These are phyloP conservation scores for Talaromyces verruculosus DNA, from an alignment of 2,329 filamentous ascomycete genomes.

Conservation along the genomic window DNA sequence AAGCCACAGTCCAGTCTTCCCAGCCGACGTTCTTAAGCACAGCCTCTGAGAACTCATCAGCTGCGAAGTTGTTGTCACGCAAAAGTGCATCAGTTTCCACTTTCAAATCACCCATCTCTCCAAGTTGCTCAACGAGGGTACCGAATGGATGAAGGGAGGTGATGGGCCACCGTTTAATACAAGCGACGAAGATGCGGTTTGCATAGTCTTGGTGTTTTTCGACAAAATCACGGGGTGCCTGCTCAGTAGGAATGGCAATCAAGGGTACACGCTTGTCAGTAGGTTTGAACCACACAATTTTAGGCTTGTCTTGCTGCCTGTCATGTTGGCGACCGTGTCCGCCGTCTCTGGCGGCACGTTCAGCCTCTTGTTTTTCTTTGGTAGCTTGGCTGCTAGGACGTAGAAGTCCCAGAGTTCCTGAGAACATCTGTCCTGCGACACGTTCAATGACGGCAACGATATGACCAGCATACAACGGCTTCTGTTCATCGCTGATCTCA, in stretches of 20 bases:
- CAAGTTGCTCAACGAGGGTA: constrained; percentile 93
- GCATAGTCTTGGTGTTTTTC: constrained; percentile 98
- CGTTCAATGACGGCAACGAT: constrained; percentile 97
- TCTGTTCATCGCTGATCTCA: constrained; percentile 97
- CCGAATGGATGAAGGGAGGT: constrained; percentile 99
- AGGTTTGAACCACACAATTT: constrained; percentile 99
- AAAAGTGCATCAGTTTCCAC: constrained; percentile 97
- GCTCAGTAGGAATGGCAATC: constrained; percentile 97
- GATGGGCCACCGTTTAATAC: constrained; percentile 99
- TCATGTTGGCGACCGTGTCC: constrained; percentile 70
- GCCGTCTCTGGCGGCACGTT: constrained; percentile 87
- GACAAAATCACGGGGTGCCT: constrained; percentile 95
- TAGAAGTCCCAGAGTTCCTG: constrained; percentile 87
- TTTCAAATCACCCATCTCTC: constrained; percentile 94
- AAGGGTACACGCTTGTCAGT: constrained; percentile 98
- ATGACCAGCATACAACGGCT: constrained; percentile 94
- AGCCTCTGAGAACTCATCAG: constrained; percentile 95
- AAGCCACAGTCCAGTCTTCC: constrained; percentile 84
- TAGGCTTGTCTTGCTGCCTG: constrained; percentile 91
- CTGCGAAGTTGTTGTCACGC: constrained; percentile 97
- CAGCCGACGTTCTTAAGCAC: constrained; percentile 89
- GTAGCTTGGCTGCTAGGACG: constrained; percentile 97
- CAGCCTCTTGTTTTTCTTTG: constrained; percentile 98
- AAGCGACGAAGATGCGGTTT: constrained; percentile 96
- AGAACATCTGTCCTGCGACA: constrained; percentile 98